Evolutionary conservation across 2,329 filamentous ascomycete genomes (phyloP).

Genomic region (Furcasterigmium sp.): DNA sequence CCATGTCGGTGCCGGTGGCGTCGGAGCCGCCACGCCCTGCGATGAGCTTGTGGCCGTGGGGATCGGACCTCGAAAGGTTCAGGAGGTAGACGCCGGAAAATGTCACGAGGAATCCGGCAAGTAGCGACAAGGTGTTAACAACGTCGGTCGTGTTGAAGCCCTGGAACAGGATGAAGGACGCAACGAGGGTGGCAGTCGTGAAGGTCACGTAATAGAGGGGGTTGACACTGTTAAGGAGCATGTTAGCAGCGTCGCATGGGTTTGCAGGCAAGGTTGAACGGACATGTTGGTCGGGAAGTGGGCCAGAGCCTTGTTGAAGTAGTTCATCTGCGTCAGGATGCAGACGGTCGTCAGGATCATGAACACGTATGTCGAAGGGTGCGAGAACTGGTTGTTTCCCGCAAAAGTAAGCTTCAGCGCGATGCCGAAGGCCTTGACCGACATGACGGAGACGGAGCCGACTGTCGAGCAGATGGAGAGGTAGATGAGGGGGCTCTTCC

Average conservation of each 20-base stretch:
- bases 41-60: slow-evolving; percentile 67
- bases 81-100: slow-evolving; percentile 94
- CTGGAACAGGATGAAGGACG: slow-evolving; percentile 92
- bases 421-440: slow-evolving; percentile 97
- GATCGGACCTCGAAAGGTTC: slow-evolving; percentile 90
- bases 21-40: slow-evolving; percentile 61
- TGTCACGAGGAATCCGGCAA: slow-evolving; percentile 90
- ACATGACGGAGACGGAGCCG: slow-evolving; percentile 97
- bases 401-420: slow-evolving; percentile 90
- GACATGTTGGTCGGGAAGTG: slow-evolving; percentile 98
- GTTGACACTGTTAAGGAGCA: slow-evolving; percentile 63
- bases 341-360: slow-evolving; percentile 89
- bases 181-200: slow-evolving; percentile 87
- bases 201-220: slow-evolving; percentile 97
- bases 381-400: slow-evolving; percentile 91
- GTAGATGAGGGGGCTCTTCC: slow-evolving; percentile 93
- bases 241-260: neutral
- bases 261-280: slow-evolving; percentile 5
- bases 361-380: slow-evolving; percentile 96
- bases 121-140: slow-evolving; percentile 85
- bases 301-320: slow-evolving; percentile 97
- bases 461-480: slow-evolving; percentile 97
- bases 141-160: slow-evolving; percentile 93
- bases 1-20: slow-evolving; percentile 83
- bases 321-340: slow-evolving; percentile 99